Base-by-base conservation (phyloP, 768 basidiomycete genomes). In the Ramaria sp. region DNA sequence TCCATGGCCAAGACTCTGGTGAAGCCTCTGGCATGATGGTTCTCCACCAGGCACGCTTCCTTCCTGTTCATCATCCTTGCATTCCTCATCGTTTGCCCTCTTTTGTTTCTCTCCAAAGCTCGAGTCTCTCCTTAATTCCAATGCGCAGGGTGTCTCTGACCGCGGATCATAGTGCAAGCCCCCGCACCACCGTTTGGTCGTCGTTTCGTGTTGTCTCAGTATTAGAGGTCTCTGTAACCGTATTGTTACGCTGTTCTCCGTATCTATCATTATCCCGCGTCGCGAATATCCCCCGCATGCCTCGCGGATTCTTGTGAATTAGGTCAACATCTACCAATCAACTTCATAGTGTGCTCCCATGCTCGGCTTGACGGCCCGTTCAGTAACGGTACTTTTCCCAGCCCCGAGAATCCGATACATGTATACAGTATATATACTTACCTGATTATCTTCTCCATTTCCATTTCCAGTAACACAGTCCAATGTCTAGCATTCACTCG, bases 401-500 rank as follows among this genome's bases (percentile, higher is more conserved):
- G 34, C 34, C 34, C 9, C 27, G 5, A 27, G 27, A 27, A 5
- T 27, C 27, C 27, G 27, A 37, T 2, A 2, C 3, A 13, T 2
- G 34, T 7, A 37, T 37, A 10, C n/a, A 2, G 13, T 4, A 37
- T 10, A 37, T 37, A 37, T 37, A 37, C 1, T 37, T n/a, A n/a
- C n/a, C n/a, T n/a, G n/a, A n/a, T n/a, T n/a, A 1, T 37, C 34
- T 10, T 10, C 13, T 13, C 9, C 9, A 10, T 37, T 37, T 13
- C 13, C 34, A 37, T 39, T 31, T 22, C 42, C 42, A 43, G 13
- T 43, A 13, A 43, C 20, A n/a, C 42, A 43, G 27, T 27, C 4
- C 42, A 15, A 57, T 57, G 55, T 22, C 55, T 12, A 54, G 41
- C 30, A 79, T 83, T 55, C 81, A 84, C 66, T 64, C 75, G 46